These are phyloP conservation scores for Conoideocrella luteorostrata DNA, from an alignment of 2,329 filamentous ascomycete genomes.

Conservation along the genomic window DNA sequence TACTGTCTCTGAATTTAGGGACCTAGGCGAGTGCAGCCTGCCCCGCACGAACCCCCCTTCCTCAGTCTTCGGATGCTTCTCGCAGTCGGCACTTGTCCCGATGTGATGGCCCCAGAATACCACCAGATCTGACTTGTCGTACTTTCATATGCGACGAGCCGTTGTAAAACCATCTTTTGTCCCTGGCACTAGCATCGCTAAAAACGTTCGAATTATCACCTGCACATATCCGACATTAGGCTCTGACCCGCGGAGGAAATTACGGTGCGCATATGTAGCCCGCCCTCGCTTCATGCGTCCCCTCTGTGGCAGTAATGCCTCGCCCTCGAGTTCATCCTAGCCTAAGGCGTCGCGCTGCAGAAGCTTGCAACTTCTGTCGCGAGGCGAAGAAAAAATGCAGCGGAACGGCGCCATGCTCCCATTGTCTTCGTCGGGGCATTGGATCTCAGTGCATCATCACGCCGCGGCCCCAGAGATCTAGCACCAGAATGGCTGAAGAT, in stretches of 20 bases:
- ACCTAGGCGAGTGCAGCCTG: too few relatives aligned
- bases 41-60: too few relatives aligned
- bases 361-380: constrained; percentile 42
- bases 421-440: constrained; percentile 38
- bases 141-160: too few relatives aligned
- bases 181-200: too few relatives aligned
- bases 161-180: too few relatives aligned
- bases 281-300: background rate
- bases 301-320: constrained; percentile 31
- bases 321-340: constrained; percentile 44
- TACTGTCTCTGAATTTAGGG: too few relatives aligned
- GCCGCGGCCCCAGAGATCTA: constrained; percentile 23
- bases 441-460: constrained; percentile 29
- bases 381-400: constrained; percentile 46
- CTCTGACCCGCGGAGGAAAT: background rate
- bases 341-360: constrained; percentile 40
- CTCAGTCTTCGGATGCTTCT: background rate
- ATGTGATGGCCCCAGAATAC: too few relatives aligned
- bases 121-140: too few relatives aligned
- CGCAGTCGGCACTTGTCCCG: too few relatives aligned
- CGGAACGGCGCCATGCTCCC: constrained; percentile 39
- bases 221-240: background rate
- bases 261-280: background rate
- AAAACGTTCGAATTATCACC: background rate
- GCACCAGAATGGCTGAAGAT: too few relatives aligned